Percentiles rank a stretch among this genome's conserved stretches.
These are phyloP conservation scores for Acanthamoeba healyi DNA, from an alignment of 208 protist species.

Conservation along the genomic window DNA sequence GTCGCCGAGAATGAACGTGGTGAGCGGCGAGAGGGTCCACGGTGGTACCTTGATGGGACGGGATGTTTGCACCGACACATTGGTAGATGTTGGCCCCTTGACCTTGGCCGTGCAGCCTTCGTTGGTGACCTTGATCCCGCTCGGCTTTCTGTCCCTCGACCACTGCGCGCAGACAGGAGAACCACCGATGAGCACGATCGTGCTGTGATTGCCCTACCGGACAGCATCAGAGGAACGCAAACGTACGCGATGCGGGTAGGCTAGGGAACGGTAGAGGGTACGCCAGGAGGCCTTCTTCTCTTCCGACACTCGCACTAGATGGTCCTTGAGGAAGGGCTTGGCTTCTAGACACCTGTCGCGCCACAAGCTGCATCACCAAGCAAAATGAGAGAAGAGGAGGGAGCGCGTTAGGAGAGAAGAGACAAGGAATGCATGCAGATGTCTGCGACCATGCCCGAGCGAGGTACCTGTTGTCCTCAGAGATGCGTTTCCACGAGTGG, in stretches of 20 bases:
- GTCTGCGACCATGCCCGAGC: background rate
- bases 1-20: too few relatives aligned
- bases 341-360: background rate
- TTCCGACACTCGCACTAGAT: background rate
- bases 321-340: slow-evolving; percentile 12
- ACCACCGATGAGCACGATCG: background rate
- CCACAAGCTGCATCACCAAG: background rate
- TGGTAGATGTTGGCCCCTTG: slow-evolving; percentile 38
- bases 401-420: background rate
- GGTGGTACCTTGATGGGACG: slow-evolving; percentile 26
- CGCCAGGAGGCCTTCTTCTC: slow-evolving; percentile 38
- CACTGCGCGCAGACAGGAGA: background rate
- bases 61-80: slow-evolving; percentile 32
- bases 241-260: slow-evolving; percentile 30
- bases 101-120: slow-evolving; percentile 47
- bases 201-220: too few relatives aligned
- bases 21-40: background rate
- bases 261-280: slow-evolving; percentile 2
- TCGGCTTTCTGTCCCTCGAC: slow-evolving; percentile 55
- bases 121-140: slow-evolving; percentile 47
- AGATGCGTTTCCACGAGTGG: slow-evolving; percentile 43
- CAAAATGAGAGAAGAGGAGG: background rate
- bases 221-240: too few relatives aligned
- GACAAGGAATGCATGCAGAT: too few relatives aligned
- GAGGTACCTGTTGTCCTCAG: slow-evolving; percentile 43